A percentile compares a stretch with the other conserved stretches of the same genome.
Conservation (phyloP, 2,329 filamentous ascomycete species). For the Apiospora arundinis region DNA sequence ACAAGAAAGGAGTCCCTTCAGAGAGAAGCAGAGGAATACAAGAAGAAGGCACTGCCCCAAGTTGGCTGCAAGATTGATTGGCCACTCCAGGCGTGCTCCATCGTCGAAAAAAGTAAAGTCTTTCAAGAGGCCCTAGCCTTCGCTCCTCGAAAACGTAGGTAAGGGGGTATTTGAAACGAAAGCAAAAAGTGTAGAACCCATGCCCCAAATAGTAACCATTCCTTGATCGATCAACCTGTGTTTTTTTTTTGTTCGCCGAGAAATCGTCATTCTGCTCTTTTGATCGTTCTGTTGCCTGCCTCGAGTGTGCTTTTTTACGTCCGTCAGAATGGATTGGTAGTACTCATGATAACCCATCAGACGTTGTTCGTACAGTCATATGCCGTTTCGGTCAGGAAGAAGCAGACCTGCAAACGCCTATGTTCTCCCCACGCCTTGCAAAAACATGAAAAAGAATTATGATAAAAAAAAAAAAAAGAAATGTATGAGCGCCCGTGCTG, state of each 20-base stretch:
- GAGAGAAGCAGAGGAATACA: constrained; percentile 10
- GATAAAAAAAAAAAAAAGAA: constrained; percentile 22
- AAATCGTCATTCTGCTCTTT: constrained; percentile 4
- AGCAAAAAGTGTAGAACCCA: constrained; percentile 16
- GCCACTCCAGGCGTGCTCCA: neutral
- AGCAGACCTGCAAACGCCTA: constrained; percentile 36
- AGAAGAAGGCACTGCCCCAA: neutral
- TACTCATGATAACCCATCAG: constrained; percentile 38
- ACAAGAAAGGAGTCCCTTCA: constrained; percentile 4
- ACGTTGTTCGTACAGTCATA: constrained; percentile 37
- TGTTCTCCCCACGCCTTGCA: constrained; percentile 34
- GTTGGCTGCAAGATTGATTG: neutral
- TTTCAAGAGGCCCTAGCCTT: constrained; percentile 4
- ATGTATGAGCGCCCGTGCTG: constrained; percentile 23
- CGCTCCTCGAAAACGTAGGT: neutral
- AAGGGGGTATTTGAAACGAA: constrained; percentile 14
- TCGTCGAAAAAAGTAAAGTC: neutral
- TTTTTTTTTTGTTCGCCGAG: constrained; percentile 8
- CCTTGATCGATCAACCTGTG: neutral
- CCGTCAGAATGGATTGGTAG: constrained; percentile 2
- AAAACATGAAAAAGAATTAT: constrained; percentile 17
- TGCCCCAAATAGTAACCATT: constrained; percentile 3
- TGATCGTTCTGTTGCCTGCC: neutral
- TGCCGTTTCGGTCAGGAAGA: constrained; percentile 24
- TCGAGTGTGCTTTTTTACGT: neutral